A percentile compares a stretch with the other conserved stretches of the same genome.
phyloP scores from a whole-genome alignment of 306 rosid genomes.

The Acacia confusa region DNA sequence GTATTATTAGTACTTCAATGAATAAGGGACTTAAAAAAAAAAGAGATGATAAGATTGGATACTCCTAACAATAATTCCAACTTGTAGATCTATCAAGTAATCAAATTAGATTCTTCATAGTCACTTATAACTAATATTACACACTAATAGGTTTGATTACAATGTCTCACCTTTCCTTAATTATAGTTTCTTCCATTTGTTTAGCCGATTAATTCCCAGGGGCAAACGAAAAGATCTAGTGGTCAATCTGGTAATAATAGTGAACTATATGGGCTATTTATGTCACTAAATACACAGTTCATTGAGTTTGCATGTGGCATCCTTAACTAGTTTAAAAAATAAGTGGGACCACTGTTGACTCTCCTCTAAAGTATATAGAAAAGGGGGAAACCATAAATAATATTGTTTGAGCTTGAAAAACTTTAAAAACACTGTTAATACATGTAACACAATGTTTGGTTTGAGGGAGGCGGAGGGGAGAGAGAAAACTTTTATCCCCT shows the following conservation, averaged over 20 bases:
- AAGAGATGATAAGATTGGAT: slow-evolving; percentile 23
- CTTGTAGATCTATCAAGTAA: not conserved
- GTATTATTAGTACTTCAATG: not conserved
- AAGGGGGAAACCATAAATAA: not conserved
- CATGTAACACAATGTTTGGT: too few species aligned
- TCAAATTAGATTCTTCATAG: not conserved
- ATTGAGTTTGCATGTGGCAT: slow-evolving; percentile 34
- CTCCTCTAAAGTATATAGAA: slow-evolving; percentile 23
- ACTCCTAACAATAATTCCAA: slow-evolving; percentile 20
- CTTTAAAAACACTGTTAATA: too few species aligned
- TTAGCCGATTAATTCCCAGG: not conserved
- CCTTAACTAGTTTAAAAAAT: slow-evolving; percentile 10
- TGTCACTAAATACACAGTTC: slow-evolving; percentile 15
- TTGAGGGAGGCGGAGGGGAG: too few species aligned
- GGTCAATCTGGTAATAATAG: slow-evolving; percentile 23
- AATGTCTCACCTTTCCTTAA: slow-evolving; percentile 39
- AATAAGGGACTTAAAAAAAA: not conserved
- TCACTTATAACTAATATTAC: slow-evolving; percentile 4
- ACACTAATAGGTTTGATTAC: slow-evolving; percentile 25
- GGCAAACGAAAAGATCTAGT: too few species aligned
- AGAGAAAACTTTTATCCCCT: too few species aligned
- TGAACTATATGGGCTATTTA: slow-evolving; percentile 15
- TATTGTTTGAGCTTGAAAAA: too few species aligned
- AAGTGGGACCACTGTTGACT: slow-evolving; percentile 41
- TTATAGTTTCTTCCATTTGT: not conserved